phyloP scores from a whole-genome alignment of 2,329 filamentous ascomycete species.

The Pestalotiopsis sp. region DNA sequence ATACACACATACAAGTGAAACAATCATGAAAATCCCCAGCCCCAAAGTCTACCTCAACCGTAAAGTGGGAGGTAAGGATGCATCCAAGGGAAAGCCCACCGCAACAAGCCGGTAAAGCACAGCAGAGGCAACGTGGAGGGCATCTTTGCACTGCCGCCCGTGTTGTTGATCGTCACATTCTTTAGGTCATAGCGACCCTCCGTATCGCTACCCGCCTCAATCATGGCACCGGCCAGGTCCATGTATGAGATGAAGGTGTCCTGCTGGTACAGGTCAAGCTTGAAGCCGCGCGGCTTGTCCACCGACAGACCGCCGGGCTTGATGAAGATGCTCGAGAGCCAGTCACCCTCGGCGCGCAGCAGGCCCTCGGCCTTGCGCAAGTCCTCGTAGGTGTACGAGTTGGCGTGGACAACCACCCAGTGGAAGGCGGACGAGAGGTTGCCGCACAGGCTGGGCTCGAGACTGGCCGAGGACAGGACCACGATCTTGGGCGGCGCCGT shows the following conservation, averaged over 20 bases:
- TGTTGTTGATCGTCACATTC: slow-evolving; percentile 32
- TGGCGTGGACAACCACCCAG: slow-evolving; percentile 30
- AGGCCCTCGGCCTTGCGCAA: slow-evolving; percentile 35
- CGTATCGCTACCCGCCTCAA: slow-evolving; percentile 43
- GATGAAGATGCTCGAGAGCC: slow-evolving; percentile 41
- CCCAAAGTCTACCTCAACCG: too few relatives aligned
- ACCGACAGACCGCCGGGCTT: slow-evolving; percentile 42
- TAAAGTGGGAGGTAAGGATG: slow-evolving; percentile 30
- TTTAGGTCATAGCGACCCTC: slow-evolving; percentile 26
- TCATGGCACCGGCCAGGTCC: slow-evolving; percentile 51
- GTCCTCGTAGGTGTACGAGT: slow-evolving; percentile 41
- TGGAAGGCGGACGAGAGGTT: slow-evolving; percentile 30
- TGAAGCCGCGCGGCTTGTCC: slow-evolving; percentile 42
- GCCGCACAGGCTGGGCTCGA: slow-evolving; percentile 39
- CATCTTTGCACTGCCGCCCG: slow-evolving; percentile 32
- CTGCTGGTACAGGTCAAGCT: slow-evolving; percentile 37
- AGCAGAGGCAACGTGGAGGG: slow-evolving; percentile 33
- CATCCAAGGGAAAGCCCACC: slow-evolving; percentile 35
- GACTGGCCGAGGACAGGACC: slow-evolving; percentile 43
- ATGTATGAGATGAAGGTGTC: slow-evolving; percentile 42
- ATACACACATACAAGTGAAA: too few relatives aligned
- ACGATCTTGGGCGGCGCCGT: slow-evolving; percentile 39
- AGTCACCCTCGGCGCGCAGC: slow-evolving; percentile 38
- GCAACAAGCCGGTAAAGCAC: slow-evolving; percentile 32
- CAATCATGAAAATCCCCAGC: too few relatives aligned